Percentiles rank a stretch among this genome's conserved stretches.
Conservation (phyloP, 805 yeast genomes). For the Ogataea saltuana region DNA sequence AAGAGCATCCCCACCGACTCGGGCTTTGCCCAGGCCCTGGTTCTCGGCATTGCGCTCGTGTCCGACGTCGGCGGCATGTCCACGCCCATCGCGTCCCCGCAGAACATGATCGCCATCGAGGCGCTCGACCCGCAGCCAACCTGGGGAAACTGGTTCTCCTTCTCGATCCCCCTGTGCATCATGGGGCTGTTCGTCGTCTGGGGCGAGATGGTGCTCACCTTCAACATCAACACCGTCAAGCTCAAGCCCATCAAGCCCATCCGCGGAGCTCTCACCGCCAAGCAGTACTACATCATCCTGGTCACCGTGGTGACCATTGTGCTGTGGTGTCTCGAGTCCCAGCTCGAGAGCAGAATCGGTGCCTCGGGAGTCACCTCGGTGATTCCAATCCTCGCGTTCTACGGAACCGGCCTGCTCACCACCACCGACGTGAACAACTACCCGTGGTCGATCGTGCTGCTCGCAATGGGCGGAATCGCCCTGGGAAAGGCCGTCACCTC, state of each 20-base stretch:
- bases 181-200: constrained; percentile 43
- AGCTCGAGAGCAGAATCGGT: constrained; percentile 45
- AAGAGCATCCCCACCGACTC: constrained; percentile 41
- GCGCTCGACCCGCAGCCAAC: constrained; percentile 53
- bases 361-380: constrained; percentile 49
- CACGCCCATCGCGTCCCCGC: constrained; percentile 56
- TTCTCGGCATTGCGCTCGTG: constrained; percentile 47
- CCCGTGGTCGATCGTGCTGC: constrained; percentile 55
- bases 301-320: constrained; percentile 47
- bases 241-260: constrained; percentile 49
- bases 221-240: constrained; percentile 49
- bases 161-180: constrained; percentile 49
- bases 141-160: constrained; percentile 59
- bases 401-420: constrained; percentile 50
- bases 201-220: constrained; percentile 56
- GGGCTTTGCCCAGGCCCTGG: constrained; percentile 32
- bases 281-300: constrained; percentile 44
- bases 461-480: constrained; percentile 59
- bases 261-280: constrained; percentile 44
- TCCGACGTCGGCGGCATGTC: constrained; percentile 58
- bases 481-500: constrained; percentile 52
- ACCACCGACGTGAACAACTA: constrained; percentile 50
- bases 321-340: constrained; percentile 49
- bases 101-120: constrained; percentile 54
- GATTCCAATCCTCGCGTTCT: constrained; percentile 49